Percentiles rank a stretch among this genome's conserved stretches.
Conservation (phyloP, 2,329 filamentous ascomycete species). For the Cladosporium sp. region DNA sequence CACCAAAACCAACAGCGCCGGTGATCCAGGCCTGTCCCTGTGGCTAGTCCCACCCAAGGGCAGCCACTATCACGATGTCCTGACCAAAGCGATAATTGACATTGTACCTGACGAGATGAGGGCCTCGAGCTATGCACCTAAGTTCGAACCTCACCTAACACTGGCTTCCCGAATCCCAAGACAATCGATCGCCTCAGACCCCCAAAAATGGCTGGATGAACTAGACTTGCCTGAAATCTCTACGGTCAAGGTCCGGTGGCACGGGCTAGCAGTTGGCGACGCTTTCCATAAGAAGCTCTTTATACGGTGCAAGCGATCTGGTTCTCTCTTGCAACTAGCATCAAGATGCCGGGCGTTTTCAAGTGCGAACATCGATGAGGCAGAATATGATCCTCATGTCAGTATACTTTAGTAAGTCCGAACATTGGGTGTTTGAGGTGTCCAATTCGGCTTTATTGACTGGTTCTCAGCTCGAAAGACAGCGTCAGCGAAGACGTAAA, state of each 20-base stretch:
- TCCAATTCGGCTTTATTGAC: background rate
- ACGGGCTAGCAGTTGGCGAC: background rate
- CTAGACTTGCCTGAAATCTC: background rate
- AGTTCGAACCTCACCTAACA: constrained; percentile 5
- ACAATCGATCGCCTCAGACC: background rate
- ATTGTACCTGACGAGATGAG: background rate
- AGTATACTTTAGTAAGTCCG: background rate
- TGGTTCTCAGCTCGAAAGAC: background rate
- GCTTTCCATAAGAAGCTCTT: background rate
- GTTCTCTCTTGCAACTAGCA: background rate
- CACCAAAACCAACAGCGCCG: background rate
- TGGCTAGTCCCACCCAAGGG: background rate
- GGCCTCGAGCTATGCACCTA: background rate
- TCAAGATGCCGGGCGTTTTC: background rate
- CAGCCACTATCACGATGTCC: background rate
- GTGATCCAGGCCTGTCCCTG: background rate
- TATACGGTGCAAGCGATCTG: background rate
- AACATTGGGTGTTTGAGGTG: too few species aligned
- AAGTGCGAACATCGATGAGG: background rate
- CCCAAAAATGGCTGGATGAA: background rate
- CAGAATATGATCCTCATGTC: constrained; percentile 4
- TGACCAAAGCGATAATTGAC: background rate
- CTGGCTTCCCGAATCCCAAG: background rate
- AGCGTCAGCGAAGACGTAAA: background rate
- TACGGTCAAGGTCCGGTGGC: background rate